Percentiles rank a stretch among this genome's conserved stretches.
Evolutionary conservation across 306 rosid genomes (phyloP).

Genomic region (Begonia fuchsioides): DNA sequence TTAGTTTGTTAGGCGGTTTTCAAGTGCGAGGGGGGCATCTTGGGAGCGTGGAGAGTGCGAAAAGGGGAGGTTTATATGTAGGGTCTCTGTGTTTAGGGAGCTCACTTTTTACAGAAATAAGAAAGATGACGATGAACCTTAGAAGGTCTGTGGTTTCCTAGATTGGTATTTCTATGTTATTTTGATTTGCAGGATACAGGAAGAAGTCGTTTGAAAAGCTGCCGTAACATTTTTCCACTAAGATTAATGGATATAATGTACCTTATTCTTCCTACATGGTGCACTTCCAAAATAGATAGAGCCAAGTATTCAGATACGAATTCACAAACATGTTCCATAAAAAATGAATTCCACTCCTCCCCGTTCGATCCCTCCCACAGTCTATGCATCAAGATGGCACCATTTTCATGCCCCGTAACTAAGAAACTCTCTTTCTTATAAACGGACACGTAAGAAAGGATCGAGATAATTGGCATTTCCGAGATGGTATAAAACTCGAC

Average conservation of each 20-base stretch:
- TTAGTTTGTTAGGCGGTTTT: too few relatives aligned
- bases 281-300: conserved; percentile 57
- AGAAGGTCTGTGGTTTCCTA: too few relatives aligned
- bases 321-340: conserved; percentile 42
- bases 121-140: too few relatives aligned
- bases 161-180: too few relatives aligned
- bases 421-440: conserved; percentile 78
- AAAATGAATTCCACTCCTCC: conserved; percentile 64
- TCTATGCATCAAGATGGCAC: conserved; percentile 59
- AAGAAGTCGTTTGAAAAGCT: too few relatives aligned
- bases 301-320: conserved; percentile 22
- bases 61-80: too few relatives aligned
- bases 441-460: conserved; percentile 27
- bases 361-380: conserved; percentile 69
- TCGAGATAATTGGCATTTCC: conserved; percentile 43
- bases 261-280: conserved; percentile 66
- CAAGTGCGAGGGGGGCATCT: too few relatives aligned
- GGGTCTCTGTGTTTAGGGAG: too few relatives aligned
- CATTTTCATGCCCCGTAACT: conserved; percentile 74
- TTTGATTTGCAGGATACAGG: too few relatives aligned
- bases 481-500: conserved; percentile 43
- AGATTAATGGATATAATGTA: conserved; percentile 57
- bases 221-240: conserved; percentile 59
- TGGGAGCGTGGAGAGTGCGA: too few relatives aligned
- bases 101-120: too few relatives aligned